Conservation (phyloP, 2,329 filamentous ascomycete species). For the Myotisia sp. region DNA sequence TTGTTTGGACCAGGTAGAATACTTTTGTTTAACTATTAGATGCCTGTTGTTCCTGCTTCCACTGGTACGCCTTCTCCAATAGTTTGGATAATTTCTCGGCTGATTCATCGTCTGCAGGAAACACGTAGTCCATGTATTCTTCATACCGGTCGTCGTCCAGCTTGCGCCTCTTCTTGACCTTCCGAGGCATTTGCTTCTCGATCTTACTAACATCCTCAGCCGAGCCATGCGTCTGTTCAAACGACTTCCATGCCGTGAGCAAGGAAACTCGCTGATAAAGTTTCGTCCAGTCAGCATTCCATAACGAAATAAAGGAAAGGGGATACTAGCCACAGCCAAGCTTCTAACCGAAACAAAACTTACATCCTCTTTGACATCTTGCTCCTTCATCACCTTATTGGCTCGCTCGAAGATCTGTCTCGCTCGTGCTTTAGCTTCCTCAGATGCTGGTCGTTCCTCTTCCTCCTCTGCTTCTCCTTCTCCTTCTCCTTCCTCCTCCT, state of each 20-base stretch:
- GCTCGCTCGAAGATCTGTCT: slow-evolving; percentile 74
- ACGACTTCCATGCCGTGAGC: slow-evolving; percentile 81
- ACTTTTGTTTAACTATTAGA: slow-evolving; percentile 1
- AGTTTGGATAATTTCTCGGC: slow-evolving; percentile 71
- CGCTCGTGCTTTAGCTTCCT: slow-evolving; percentile 69
- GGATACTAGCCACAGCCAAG: neutral
- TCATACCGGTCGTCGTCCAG: slow-evolving; percentile 87
- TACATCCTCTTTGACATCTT: slow-evolving; percentile 77
- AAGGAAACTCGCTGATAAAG: slow-evolving; percentile 62
- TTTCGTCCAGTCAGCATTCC: too few relatives aligned
- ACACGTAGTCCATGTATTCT: slow-evolving; percentile 94
- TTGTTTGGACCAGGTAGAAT: too few relatives aligned
- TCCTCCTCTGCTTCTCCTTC: slow-evolving; percentile 31
- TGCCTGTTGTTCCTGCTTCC: slow-evolving; percentile 52
- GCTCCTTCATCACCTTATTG: slow-evolving; percentile 73
- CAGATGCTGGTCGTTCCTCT: slow-evolving; percentile 52
- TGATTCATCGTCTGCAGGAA: slow-evolving; percentile 86
- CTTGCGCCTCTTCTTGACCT: slow-evolving; percentile 82
- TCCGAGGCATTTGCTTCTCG: slow-evolving; percentile 83
- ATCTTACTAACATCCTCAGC: slow-evolving; percentile 64
- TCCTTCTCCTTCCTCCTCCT: slow-evolving; percentile 50
- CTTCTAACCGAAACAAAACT: slow-evolving; percentile 14
- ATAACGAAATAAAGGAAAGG: neutral
- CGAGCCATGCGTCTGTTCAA: slow-evolving; percentile 73
- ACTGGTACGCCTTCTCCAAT: slow-evolving; percentile 70